A percentile compares a stretch with the other conserved stretches of the same genome.
These are phyloP conservation scores for Penicillium sp. DNA, from an alignment of 2,329 filamentous ascomycete genomes.

Conservation along the genomic window DNA sequence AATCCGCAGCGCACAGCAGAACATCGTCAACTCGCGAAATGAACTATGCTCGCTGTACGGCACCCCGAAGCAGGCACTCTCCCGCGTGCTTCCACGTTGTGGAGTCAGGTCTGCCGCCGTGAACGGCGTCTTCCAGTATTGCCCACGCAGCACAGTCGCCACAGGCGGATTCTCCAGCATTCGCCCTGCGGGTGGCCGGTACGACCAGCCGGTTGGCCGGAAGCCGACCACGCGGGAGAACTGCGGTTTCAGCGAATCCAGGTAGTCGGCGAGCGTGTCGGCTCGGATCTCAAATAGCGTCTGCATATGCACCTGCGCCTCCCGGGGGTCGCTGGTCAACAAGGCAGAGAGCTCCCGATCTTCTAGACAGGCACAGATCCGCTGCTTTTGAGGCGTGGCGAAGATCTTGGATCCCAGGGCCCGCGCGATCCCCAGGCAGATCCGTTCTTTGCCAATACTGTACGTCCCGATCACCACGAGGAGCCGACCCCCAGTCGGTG, in stretches of 20 bases:
- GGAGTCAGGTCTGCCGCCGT: slow-evolving; percentile 68
- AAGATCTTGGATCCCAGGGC: slow-evolving; percentile 87
- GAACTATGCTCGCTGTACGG: slow-evolving; percentile 96
- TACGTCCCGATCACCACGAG: slow-evolving; percentile 95
- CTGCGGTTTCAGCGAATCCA: slow-evolving; percentile 72
- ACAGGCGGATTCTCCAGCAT: slow-evolving; percentile 63
- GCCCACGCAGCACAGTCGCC: slow-evolving; percentile 61
- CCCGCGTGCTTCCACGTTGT: slow-evolving; percentile 76
- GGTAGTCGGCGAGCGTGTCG: slow-evolving; percentile 85
- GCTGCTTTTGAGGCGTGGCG: slow-evolving; percentile 76
- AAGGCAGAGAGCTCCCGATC: slow-evolving; percentile 75
- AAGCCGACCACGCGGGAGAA: slow-evolving; percentile 89
- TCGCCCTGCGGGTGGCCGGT: slow-evolving; percentile 66
- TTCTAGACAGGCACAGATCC: slow-evolving; percentile 78
- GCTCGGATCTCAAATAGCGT: slow-evolving; percentile 89
- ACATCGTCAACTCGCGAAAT: slow-evolving; percentile 91
- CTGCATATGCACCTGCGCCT: slow-evolving; percentile 97
- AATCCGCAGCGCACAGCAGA: slow-evolving; percentile 81
- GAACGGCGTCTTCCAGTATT: slow-evolving; percentile 74
- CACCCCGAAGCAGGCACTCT: slow-evolving; percentile 86
- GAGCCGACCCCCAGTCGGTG: slow-evolving; percentile 60
- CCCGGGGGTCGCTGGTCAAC: slow-evolving; percentile 74
- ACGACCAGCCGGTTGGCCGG: slow-evolving; percentile 91
- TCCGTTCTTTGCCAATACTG: slow-evolving; percentile 94
- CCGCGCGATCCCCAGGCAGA: slow-evolving; percentile 87